These are phyloP conservation scores for Naegleria gruberi DNA, from an alignment of 208 protist species.

Conservation along the genomic window DNA sequence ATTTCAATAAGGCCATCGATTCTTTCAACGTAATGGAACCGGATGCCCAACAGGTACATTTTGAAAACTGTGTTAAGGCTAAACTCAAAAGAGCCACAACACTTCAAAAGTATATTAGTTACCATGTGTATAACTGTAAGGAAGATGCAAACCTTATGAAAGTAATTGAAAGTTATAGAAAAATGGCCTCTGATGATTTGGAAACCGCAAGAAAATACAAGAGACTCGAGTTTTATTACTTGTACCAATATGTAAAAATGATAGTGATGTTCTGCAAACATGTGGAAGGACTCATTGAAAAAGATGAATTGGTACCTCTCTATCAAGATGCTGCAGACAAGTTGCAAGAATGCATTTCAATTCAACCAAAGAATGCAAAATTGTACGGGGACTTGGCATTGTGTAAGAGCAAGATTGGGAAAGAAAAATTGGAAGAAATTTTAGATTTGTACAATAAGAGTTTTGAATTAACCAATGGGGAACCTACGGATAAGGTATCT, in stretches of 20 bases:
- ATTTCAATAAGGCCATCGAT: neutral
- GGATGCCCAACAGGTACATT: neutral
- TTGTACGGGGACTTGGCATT: neutral
- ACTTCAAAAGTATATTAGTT: neutral
- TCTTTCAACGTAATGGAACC: neutral
- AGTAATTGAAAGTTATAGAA: neutral
- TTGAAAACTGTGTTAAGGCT: neutral
- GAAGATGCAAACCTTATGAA: neutral
- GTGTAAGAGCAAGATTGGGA: neutral
- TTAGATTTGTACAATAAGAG: neutral
- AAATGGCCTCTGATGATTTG: neutral
- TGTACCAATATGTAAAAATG: neutral
- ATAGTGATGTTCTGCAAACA: neutral
- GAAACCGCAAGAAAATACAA: neutral
- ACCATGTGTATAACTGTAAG: neutral
- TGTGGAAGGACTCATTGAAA: neutral
- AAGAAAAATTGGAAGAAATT: neutral
- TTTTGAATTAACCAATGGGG: neutral
- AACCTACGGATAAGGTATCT: neutral
- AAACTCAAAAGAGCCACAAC: neutral
- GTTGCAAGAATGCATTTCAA: neutral
- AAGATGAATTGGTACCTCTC: neutral
- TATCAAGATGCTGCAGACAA: neutral
- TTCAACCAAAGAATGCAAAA: neutral
- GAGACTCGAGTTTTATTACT: neutral